phyloP scores from a whole-genome alignment of 371 early-diverging fungal species.

The Mucor racemosus region DNA sequence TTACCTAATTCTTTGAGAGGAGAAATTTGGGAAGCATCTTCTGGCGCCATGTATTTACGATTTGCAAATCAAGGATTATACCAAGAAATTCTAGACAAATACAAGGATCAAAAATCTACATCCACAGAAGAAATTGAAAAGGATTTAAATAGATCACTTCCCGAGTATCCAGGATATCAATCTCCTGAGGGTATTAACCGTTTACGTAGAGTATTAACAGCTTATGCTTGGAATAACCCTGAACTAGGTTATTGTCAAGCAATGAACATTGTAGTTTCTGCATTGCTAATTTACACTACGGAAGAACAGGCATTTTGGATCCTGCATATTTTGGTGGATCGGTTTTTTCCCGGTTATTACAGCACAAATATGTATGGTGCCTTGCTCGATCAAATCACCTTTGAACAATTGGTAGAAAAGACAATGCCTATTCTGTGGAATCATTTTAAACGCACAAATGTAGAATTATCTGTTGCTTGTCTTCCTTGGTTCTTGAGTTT shows the following conservation, averaged over 20 bases:
- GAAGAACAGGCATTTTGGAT: constrained; percentile 98
- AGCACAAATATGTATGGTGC: constrained; percentile 98
- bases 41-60: constrained; percentile 88
- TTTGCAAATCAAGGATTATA: constrained; percentile 88
- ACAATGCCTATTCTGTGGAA: constrained; percentile 79
- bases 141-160: constrained; percentile 90
- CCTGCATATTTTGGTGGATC: constrained; percentile 86
- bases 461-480: constrained; percentile 93
- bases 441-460: constrained; percentile 85
- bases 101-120: constrained; percentile 67
- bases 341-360: constrained; percentile 94
- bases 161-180: constrained; percentile 95
- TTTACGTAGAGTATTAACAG: constrained; percentile 87
- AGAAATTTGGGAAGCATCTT: constrained; percentile 95
- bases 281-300: constrained; percentile 88
- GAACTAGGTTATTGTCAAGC: constrained; percentile 98
- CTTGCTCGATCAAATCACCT: constrained; percentile 91
- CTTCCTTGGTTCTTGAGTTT: constrained; percentile 96
- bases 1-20: constrained; percentile 91
- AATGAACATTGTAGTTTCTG: constrained; percentile 97
- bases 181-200: constrained; percentile 88
- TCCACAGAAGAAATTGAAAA: constrained; percentile 97
- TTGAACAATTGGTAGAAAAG: constrained; percentile 83
- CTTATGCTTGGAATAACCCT: constrained; percentile 85
- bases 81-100: constrained; percentile 75